Conservation (phyloP, 306 rosid genomes). For the Cucurbita argyrosperma region DNA sequence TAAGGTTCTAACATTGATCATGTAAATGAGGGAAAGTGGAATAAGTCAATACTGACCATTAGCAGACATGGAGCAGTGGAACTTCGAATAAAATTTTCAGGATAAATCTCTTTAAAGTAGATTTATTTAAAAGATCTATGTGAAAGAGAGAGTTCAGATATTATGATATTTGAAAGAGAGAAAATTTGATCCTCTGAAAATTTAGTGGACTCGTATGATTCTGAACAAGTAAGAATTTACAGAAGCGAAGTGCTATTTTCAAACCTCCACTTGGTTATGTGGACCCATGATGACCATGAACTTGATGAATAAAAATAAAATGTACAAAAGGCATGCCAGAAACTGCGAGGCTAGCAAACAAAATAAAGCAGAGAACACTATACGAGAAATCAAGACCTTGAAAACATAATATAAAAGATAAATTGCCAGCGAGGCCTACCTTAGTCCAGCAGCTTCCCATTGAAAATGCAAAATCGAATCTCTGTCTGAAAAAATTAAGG, state of each 20-base stretch:
- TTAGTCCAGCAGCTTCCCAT: slow-evolving; percentile 58
- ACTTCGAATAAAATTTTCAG: neutral
- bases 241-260: neutral
- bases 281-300: neutral
- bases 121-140: neutral
- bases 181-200: neutral
- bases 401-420: neutral
- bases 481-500: slow-evolving; percentile 7
- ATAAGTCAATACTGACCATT: neutral
- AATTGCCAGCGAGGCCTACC: slow-evolving; percentile 28
- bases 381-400: neutral
- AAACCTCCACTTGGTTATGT: slow-evolving; percentile 1
- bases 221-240: neutral
- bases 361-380: neutral
- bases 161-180: neutral
- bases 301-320: neutral
- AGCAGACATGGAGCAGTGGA: neutral
- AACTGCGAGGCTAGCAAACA: neutral
- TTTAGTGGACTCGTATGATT: neutral
- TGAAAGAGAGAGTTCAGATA: neutral
- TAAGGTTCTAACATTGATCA: neutral
- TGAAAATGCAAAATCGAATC: slow-evolving; percentile 5
- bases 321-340: neutral
- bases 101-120: neutral
- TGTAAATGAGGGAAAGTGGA: neutral